Evolutionary conservation across 2,329 filamentous ascomycete species (phyloP).

Genomic region (Sporothrix luriei): DNA sequence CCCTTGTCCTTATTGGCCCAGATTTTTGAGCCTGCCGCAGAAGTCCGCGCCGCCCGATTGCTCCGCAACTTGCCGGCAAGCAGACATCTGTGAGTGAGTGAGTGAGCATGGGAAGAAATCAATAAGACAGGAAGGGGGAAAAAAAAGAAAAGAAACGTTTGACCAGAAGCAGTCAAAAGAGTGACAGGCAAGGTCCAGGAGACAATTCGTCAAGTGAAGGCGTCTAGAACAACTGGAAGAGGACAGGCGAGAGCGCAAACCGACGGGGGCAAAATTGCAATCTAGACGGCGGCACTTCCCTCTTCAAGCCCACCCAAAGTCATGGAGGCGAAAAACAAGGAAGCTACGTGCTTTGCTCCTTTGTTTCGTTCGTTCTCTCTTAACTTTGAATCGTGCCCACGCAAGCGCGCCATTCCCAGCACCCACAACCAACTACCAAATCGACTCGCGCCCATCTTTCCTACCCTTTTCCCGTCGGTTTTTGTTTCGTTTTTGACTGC

Average conservation of each 20-base stretch:
- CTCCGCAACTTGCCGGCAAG: constrained; percentile 29
- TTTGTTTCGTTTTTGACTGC: constrained; percentile 15
- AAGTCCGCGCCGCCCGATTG: constrained; percentile 32
- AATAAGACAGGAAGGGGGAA: not conserved
- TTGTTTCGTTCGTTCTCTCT: constrained; percentile 1
- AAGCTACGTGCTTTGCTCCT: not conserved
- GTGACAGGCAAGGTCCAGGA: not conserved
- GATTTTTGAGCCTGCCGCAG: constrained; percentile 30
- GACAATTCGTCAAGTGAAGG: constrained; percentile 3
- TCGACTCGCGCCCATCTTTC: not conserved
- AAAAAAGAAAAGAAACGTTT: constrained; percentile 9
- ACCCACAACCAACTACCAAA: constrained; percentile 1
- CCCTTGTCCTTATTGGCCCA: constrained; percentile 21
- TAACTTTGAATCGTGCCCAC: constrained; percentile 20
- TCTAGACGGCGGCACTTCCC: not conserved
- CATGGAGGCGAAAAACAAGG: constrained; percentile 13
- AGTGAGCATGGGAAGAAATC: not conserved
- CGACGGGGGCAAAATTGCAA: constrained; percentile 8
- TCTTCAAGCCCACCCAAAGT: not conserved
- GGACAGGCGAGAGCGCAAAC: not conserved
- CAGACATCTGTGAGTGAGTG: constrained; percentile 6
- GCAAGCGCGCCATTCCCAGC: constrained; percentile 28
- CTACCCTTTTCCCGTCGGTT: not conserved
- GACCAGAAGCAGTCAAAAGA: not conserved
- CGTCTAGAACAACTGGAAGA: not conserved